phyloP scores from a whole-genome alignment of 176 grass and related monocot species.

The Elymus sibiricus region DNA sequence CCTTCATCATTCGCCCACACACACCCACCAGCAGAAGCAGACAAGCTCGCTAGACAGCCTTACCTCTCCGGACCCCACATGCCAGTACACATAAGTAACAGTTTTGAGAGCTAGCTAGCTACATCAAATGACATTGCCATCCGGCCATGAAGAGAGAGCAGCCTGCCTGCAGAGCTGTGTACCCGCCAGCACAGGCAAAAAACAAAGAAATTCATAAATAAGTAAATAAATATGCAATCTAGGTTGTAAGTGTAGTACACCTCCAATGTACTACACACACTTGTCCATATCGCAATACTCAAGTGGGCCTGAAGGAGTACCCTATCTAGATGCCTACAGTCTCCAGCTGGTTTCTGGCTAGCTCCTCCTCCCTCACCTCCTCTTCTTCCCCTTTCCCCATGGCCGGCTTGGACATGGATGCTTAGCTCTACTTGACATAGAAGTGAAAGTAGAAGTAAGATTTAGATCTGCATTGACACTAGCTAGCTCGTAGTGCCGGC shows the following conservation, averaged over 20 bases:
- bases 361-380: not conserved
- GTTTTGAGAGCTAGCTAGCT: not conserved
- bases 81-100: not conserved
- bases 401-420: not conserved
- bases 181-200: not conserved
- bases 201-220: not conserved
- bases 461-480: not conserved
- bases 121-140: constrained; percentile 5
- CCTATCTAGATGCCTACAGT: constrained; percentile 14
- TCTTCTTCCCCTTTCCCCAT: not conserved
- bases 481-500: constrained; percentile 13
- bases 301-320: not conserved
- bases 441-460: constrained; percentile 2
- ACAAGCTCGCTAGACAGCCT: not conserved
- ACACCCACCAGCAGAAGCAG: not conserved
- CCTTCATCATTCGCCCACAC: constrained; percentile 18
- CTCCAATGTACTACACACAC: not conserved
- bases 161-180: not conserved
- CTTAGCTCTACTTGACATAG: not conserved
- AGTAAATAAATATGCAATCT: not conserved
- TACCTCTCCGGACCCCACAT: not conserved
- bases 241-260: not conserved
- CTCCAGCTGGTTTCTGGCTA: not conserved
- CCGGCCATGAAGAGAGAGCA: not conserved
- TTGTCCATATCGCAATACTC: not conserved